Conservation (phyloP, 345 rosid genomes). For the Salix exigua region DNA sequence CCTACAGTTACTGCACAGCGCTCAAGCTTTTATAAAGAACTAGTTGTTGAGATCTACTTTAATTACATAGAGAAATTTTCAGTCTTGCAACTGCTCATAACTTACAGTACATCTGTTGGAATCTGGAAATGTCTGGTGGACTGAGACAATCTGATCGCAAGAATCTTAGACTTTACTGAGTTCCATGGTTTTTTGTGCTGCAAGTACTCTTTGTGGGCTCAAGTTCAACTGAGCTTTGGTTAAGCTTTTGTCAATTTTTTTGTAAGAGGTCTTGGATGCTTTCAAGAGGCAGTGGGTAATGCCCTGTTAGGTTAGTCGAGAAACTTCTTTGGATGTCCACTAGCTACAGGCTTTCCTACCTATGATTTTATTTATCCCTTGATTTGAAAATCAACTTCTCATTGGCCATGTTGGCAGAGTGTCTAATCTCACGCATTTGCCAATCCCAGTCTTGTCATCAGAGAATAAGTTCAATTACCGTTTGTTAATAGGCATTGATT, state of each 20-base stretch:
- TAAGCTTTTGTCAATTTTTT: constrained; percentile 5
- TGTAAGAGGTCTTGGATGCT: constrained; percentile 1
- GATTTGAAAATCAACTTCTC: not conserved
- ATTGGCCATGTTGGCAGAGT: not conserved
- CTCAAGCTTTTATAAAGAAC: constrained; percentile 3
- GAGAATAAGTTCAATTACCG: not conserved
- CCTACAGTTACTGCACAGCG: not conserved
- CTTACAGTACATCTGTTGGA: not conserved
- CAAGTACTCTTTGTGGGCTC: constrained; percentile 11
- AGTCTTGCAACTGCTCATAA: constrained; percentile 1
- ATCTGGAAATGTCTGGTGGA: constrained; percentile 4
- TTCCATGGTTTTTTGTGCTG: not conserved
- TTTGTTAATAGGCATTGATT: not conserved
- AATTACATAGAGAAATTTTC: constrained; percentile 6
- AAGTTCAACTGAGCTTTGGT: not conserved
- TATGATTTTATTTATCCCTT: not conserved
- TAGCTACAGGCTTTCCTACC: not conserved
- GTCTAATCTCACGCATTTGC: not conserved
- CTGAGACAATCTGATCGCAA: constrained; percentile 1
- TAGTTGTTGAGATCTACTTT: not conserved
- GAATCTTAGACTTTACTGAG: not conserved
- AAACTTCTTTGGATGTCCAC: not conserved
- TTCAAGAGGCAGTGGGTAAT: not conserved
- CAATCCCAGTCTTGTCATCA: not conserved
- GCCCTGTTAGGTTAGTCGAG: no score